These are phyloP conservation scores for Hammondia hammondi DNA, from an alignment of 169 alveolate species.

Conservation along the genomic window DNA sequence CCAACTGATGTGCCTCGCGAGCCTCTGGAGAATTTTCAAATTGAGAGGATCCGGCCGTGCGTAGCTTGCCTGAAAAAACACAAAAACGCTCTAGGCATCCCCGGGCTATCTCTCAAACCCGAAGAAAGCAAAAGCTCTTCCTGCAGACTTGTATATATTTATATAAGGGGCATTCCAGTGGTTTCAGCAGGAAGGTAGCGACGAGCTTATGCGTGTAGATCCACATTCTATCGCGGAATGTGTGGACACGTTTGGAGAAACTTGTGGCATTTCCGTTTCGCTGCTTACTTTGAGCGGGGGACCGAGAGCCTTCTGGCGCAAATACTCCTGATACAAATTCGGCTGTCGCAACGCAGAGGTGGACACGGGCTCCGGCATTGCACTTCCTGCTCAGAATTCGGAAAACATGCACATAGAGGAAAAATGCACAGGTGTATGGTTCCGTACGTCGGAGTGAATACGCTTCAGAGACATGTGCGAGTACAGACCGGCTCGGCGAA, in stretches of 20 bases:
- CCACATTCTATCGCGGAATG: too few species aligned
- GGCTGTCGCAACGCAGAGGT: conserved; percentile 41
- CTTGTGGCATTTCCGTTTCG: neutral
- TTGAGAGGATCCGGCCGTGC: conserved; percentile 14
- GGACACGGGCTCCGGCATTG: conserved; percentile 57
- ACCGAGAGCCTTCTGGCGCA: conserved; percentile 33
- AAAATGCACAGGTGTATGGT: too few species aligned
- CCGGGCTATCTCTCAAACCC: neutral
- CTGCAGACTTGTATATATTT: neutral
- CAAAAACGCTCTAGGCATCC: neutral
- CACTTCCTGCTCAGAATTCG: conserved; percentile 7
- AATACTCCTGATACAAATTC: neutral
- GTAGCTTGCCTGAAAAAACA: neutral
- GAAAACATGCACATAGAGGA: too few species aligned
- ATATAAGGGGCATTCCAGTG: neutral
- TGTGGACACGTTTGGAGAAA: too few species aligned
- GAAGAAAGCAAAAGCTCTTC: too few species aligned
- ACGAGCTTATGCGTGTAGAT: too few species aligned
- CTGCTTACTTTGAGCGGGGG: conserved; percentile 38
- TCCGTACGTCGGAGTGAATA: too few species aligned
- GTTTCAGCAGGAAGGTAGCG: too few species aligned
- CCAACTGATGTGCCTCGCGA: conserved; percentile 20
- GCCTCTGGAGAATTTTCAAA: conserved; percentile 8
- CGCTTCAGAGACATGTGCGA: too few species aligned
- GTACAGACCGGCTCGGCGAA: too few species aligned